A percentile compares a stretch with the other conserved stretches of the same genome.
These are phyloP conservation scores for Pisolithus thermaeus DNA, from an alignment of 1,284 basidiomycete genomes.

Conservation along the genomic window DNA sequence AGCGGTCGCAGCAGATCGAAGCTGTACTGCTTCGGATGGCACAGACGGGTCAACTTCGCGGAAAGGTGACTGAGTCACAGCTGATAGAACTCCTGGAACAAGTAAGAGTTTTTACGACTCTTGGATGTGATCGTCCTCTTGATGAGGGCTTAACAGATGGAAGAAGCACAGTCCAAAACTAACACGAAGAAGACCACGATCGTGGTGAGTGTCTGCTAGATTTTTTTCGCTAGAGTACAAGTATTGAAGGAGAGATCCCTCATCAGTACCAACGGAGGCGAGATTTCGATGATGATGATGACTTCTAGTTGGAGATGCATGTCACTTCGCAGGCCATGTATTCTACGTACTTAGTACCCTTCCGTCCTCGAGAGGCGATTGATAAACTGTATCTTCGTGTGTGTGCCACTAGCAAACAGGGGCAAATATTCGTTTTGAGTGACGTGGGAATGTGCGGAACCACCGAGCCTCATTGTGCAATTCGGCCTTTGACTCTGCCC, in stretches of 20 bases:
- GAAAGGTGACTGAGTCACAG: conserved; percentile 82
- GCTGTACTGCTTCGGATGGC: conserved; percentile 85
- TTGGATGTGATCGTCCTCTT: neutral
- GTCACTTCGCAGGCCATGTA: no score
- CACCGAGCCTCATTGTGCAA: conserved; percentile 20
- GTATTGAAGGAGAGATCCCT: neutral
- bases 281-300: conserved; percentile 68
- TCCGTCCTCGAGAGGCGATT: no score
- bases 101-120: conserved; percentile 41
- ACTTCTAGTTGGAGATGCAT: conserved; percentile 35
- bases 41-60: conserved; percentile 85
- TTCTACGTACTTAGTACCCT: no score
- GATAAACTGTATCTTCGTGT: no score
- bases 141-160: conserved; percentile 44
- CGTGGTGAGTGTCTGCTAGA: conserved; percentile 44
- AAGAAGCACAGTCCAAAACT: conserved; percentile 53
- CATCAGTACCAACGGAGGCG: conserved; percentile 67
- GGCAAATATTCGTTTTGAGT: conserved; percentile 12
- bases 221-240: neutral
- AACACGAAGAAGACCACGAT: conserved; percentile 59
- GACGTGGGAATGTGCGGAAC: conserved; percentile 18
- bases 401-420: conserved; percentile 14
- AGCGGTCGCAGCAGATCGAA: conserved; percentile 84
- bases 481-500: conserved; percentile 20
- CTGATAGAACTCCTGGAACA: conserved; percentile 91